Base-by-base conservation (phyloP, 495 filamentous ascomycete genomes). In the Pseudomonodictys pantanalensis region DNA sequence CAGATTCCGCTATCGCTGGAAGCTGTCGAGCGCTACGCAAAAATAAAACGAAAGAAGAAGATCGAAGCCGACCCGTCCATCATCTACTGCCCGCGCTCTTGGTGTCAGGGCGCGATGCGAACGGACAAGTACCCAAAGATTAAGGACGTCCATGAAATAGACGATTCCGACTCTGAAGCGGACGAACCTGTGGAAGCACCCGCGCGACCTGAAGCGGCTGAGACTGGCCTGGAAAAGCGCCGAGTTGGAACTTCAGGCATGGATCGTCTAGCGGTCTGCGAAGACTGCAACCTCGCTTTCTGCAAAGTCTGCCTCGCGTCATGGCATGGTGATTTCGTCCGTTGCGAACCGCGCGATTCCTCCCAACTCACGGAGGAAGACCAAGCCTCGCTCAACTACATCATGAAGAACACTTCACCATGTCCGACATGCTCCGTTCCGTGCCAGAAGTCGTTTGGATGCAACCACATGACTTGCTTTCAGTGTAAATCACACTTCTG, bases 391-490 rank as follows among this genome's bases (percentile, higher is more conserved):
- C 77, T 91, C 51, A 86, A 92, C 38, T 98, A 92, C 68, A 76
- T 98, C 58, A 78, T 77, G 35, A 60, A 82, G 30, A 85, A 96
- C 74, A 95, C 92, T 0, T 88, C 90, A 0, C 83, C 85, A 9
- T 98, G 93, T 68, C 93, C 93, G n/a, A 91, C 89, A 3, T 98
- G 93, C 71, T 80, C 75, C n/a, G 83, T 86, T 1, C 89, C 88
- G 0, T 85, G 84, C 20, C 88, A 97, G 65, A 98, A 98, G 75
- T 88, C 85, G 11, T 84, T 89, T 65, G 93, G 93, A 29, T 98
- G 93, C 82, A 98, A 98, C 71, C 93, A 98, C 69, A 98, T 98
- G 93, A 86, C 84, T 15, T 98, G 93, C 70, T 90, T 87, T 72
- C 85, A 87, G 53, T 98, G 93, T 75, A 77, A 83, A 41, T 86